Percentiles rank a stretch among this genome's conserved stretches.
phyloP scores from a whole-genome alignment of 371 early-diverging fungal species.

The Circinella umbellata region DNA sequence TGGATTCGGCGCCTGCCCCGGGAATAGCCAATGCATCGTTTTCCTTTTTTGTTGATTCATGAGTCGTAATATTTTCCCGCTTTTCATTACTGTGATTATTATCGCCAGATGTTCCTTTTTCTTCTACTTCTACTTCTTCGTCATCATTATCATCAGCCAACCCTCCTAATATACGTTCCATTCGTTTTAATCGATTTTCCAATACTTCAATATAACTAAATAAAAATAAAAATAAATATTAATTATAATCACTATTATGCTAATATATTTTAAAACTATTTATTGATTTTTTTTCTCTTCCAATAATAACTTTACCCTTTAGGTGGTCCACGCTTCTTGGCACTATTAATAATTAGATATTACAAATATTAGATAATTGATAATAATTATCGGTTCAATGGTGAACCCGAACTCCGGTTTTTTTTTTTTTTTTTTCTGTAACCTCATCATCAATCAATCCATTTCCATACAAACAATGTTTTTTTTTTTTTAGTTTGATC shows the following conservation, averaged over 20 bases:
- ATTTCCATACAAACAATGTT: too few relatives aligned
- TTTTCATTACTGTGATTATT: not conserved
- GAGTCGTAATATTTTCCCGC: not conserved
- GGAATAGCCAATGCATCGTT: not conserved
- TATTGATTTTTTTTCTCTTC: not conserved
- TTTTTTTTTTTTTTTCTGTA: too few relatives aligned
- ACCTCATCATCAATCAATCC: too few relatives aligned
- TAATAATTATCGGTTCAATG: not conserved
- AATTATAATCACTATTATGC: too few relatives aligned
- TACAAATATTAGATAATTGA: too few relatives aligned
- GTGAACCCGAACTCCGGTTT: constrained; percentile 2
- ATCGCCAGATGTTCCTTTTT: not conserved
- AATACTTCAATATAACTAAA: constrained; percentile 66
- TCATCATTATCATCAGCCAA: constrained; percentile 27
- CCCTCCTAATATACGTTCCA: constrained; percentile 66
- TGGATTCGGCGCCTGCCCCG: constrained; percentile 2
- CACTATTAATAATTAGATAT: constrained; percentile 20
- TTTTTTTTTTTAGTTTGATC: too few relatives aligned
- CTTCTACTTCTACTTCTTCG: not conserved
- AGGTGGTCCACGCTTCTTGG: constrained; percentile 51
- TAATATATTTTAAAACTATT: too few relatives aligned
- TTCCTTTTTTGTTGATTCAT: not conserved
- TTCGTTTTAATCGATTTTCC: constrained; percentile 67
- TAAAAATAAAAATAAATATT: not conserved
- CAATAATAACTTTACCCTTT: constrained; percentile 15